A percentile compares a stretch with the other conserved stretches of the same genome.
Conservation (phyloP, 257 asterid genomes). For the Datura wrightii region DNA sequence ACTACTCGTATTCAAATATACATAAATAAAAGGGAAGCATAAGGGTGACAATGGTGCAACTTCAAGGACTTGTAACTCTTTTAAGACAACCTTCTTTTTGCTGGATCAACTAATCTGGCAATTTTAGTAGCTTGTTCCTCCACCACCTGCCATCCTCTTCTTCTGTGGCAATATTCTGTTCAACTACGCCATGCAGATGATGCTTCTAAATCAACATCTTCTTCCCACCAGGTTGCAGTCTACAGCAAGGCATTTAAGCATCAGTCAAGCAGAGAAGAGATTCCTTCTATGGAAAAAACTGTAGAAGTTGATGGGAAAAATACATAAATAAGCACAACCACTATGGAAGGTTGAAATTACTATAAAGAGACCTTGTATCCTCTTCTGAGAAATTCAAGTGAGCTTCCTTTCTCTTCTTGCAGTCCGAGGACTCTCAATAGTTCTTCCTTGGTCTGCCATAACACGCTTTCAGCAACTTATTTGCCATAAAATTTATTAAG, state of each 20-base stretch:
- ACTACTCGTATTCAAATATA: no score
- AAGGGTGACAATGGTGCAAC: neutral
- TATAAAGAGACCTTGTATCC: slow-evolving; percentile 74
- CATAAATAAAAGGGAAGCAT: no score
- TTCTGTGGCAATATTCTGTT: slow-evolving; percentile 28
- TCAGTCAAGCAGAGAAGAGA: neutral
- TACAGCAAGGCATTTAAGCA: slow-evolving; percentile 38
- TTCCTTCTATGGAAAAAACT: neutral
- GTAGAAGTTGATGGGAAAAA: slow-evolving; percentile 16
- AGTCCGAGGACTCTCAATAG: slow-evolving; percentile 90
- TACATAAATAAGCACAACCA: slow-evolving; percentile 4
- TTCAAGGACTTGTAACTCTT: neutral
- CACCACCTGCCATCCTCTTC: neutral
- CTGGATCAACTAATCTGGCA: slow-evolving; percentile 11
- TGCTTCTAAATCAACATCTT: slow-evolving; percentile 66
- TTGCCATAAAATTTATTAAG: slow-evolving; percentile 22
- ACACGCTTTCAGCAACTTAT: slow-evolving; percentile 3
- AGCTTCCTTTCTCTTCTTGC: slow-evolving; percentile 91
- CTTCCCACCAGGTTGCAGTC: slow-evolving; percentile 98
- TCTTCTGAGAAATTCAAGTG: slow-evolving; percentile 92
- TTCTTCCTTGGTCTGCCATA: slow-evolving; percentile 88
- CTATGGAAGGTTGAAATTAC: neutral
- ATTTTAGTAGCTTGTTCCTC: slow-evolving; percentile 18
- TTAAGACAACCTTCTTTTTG: neutral
- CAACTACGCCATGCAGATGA: slow-evolving; percentile 95